phyloP scores from a whole-genome alignment of 768 basidiomycete genomes.

The Termitomyces sp. region DNA sequence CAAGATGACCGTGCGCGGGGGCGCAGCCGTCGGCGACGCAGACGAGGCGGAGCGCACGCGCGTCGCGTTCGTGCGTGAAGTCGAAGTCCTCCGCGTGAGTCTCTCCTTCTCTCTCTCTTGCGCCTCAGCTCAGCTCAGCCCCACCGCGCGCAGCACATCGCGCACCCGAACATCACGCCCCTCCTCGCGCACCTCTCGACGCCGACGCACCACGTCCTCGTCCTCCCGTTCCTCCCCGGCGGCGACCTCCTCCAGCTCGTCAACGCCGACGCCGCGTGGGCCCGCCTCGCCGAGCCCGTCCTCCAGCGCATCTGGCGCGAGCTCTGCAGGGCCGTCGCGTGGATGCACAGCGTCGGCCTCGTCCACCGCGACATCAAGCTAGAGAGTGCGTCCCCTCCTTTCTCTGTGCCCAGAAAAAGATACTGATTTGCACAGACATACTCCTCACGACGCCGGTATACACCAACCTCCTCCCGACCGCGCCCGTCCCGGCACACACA shows the following conservation, averaged over 20 bases:
- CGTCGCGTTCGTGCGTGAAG: constrained; percentile 76
- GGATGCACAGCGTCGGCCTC: constrained; percentile 82
- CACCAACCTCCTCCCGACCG: constrained; percentile 17
- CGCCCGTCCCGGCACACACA: constrained; percentile 20
- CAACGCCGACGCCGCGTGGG: constrained; percentile 46
- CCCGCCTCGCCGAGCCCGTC: constrained; percentile 34
- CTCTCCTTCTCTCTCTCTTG: too few relatives aligned
- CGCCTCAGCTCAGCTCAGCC: too few relatives aligned
- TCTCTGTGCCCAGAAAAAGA: too few relatives aligned
- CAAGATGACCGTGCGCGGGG: constrained; percentile 38
- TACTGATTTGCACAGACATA: constrained; percentile 44
- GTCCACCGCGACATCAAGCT: constrained; percentile 92
- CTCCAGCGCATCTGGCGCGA: constrained; percentile 71
- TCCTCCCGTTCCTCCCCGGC: constrained; percentile 69
- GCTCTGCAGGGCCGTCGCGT: constrained; percentile 70
- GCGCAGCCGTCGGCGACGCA: constrained; percentile 11
- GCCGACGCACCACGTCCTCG: constrained; percentile 66
- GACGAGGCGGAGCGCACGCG: constrained; percentile 64
- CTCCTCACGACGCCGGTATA: constrained; percentile 51
- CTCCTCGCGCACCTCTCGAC: constrained; percentile 69
- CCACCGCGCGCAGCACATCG: constrained; percentile 73
- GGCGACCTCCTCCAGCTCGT: constrained; percentile 81
- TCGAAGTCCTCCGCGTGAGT: constrained; percentile 74
- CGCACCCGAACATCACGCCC: constrained; percentile 74
- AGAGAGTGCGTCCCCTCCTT: constrained; percentile 43